Evolutionary conservation across 108 stramenopile species (phyloP).

Genomic region (Pinguiococcus pyrenoidosus): DNA sequence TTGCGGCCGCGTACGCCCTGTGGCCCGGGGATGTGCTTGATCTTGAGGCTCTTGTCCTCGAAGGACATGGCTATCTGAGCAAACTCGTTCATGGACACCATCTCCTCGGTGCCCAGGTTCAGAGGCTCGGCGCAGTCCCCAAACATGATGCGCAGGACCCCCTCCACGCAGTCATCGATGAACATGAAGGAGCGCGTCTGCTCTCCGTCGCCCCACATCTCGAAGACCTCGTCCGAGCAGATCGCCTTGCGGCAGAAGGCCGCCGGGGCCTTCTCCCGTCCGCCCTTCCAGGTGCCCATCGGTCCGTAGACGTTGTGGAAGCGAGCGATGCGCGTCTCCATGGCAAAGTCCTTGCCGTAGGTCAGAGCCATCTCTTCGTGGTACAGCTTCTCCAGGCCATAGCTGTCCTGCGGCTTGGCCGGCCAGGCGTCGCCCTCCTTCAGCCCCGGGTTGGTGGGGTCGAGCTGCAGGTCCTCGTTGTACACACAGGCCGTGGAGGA

Average conservation of each 20-base stretch:
- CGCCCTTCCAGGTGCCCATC: slow-evolving; percentile 94
- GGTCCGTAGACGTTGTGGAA: slow-evolving; percentile 99
- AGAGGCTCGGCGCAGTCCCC: slow-evolving; percentile 72
- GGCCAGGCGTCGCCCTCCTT: slow-evolving; percentile 95
- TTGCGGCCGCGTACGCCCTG: slow-evolving; percentile 97
- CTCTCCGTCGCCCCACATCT: slow-evolving; percentile 85
- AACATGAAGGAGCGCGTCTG: slow-evolving; percentile 97
- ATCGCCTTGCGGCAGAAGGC: slow-evolving; percentile 98
- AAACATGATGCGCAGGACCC: slow-evolving; percentile 81
- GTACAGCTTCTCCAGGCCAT: slow-evolving; percentile 96
- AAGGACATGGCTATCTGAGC: slow-evolving; percentile 77
- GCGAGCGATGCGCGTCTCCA: slow-evolving; percentile 69
- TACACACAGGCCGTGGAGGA: slow-evolving; percentile 88
- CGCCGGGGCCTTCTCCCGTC: slow-evolving; percentile 96
- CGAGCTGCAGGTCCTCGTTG: slow-evolving; percentile 97
- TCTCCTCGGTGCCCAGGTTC: slow-evolving; percentile 89
- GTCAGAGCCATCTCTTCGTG: slow-evolving; percentile 97
- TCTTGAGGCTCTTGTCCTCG: slow-evolving; percentile 63
- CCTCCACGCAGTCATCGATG: slow-evolving; percentile 97
- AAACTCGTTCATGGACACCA: slow-evolving; percentile 92
- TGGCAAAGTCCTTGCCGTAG: slow-evolving; percentile 85
- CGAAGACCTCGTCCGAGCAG: slow-evolving; percentile 69
- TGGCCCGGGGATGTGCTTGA: slow-evolving; percentile 96
- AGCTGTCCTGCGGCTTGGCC: slow-evolving; percentile 99
- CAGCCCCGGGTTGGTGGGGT: slow-evolving; percentile 83